Conservation (phyloP, 805 yeast genomes). For the Starmerella sirachaensis region DNA sequence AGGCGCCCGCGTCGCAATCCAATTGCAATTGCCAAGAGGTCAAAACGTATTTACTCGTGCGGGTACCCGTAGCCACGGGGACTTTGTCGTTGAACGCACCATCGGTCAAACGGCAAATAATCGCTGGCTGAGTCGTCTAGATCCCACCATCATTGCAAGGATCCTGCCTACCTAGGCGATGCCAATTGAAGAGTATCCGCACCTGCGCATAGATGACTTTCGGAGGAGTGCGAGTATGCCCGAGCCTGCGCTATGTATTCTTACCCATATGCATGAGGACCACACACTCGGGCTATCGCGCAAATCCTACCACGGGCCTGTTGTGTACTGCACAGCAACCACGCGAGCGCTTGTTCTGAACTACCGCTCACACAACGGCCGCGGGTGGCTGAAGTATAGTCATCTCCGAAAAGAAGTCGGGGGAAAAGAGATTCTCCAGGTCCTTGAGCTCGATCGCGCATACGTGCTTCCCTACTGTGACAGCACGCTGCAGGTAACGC, state of each 20-base stretch:
- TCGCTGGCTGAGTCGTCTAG: no score
- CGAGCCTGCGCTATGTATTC: constrained; percentile 26
- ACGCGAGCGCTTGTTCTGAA: constrained; percentile 28
- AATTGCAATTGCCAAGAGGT: no score
- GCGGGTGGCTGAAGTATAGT: constrained; percentile 19
- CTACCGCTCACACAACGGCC: constrained; percentile 17
- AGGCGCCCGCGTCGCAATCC: no score
- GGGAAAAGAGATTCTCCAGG: constrained; percentile 20
- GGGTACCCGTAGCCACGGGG: no score
- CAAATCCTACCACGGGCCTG: constrained; percentile 30
- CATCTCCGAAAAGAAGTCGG: constrained; percentile 21
- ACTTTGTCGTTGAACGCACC: no score
- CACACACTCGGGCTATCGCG: constrained; percentile 40
- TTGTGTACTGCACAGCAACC: constrained; percentile 38
- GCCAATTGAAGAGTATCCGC: constrained; percentile 37
- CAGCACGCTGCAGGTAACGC: constrained; percentile 29
- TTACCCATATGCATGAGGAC: constrained; percentile 47
- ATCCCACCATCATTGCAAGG: no score
- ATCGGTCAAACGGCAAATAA: no score
- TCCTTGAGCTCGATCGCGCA: constrained; percentile 14
- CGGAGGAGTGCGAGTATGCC: constrained; percentile 13
- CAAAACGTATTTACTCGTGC: no score
- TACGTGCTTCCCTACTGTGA: constrained; percentile 14
- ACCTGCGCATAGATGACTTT: constrained; percentile 32
- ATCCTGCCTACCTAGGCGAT: no score